phyloP scores from a whole-genome alignment of 2,329 filamentous ascomycete species.

The Fusarium poae region DNA sequence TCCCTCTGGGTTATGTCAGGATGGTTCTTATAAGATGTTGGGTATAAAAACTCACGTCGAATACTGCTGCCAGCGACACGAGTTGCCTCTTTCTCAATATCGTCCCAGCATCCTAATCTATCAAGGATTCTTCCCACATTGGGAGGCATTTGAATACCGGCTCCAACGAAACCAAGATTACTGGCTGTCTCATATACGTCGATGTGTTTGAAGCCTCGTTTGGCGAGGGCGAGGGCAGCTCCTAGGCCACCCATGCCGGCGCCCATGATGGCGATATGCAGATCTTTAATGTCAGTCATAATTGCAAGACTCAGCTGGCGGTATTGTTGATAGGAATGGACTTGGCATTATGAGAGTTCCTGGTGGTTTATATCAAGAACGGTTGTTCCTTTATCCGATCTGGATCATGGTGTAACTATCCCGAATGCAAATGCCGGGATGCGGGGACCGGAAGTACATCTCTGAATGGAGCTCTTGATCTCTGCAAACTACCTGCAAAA shows the following conservation, averaged over 20 bases:
- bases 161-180: conserved; percentile 68
- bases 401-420: conserved; percentile 15
- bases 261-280: conserved; percentile 46
- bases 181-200: conserved; percentile 48
- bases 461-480: conserved; percentile 22
- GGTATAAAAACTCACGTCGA: conserved; percentile 37
- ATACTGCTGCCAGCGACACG: conserved; percentile 50
- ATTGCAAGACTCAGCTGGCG: not conserved
- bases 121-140: conserved; percentile 85
- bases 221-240: conserved; percentile 55
- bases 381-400: conserved; percentile 41
- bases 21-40: not conserved
- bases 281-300: conserved; percentile 39
- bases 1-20: conserved; percentile 65
- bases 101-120: conserved; percentile 77
- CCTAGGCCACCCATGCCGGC: conserved; percentile 58
- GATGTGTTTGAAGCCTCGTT: conserved; percentile 46
- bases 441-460: conserved; percentile 33
- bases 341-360: not conserved
- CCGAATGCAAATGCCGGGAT: conserved; percentile 42
- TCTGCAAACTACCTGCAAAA: not conserved
- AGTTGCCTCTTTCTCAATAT: conserved; percentile 60
- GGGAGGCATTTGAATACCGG: conserved; percentile 85
- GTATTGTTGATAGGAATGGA: no score
- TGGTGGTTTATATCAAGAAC: conserved; percentile 4